Evolutionary conservation across 768 basidiomycete genomes (phyloP), one percentile per base, ranked within the genome.

Genomic region (Tremella fuciformis): DNA sequence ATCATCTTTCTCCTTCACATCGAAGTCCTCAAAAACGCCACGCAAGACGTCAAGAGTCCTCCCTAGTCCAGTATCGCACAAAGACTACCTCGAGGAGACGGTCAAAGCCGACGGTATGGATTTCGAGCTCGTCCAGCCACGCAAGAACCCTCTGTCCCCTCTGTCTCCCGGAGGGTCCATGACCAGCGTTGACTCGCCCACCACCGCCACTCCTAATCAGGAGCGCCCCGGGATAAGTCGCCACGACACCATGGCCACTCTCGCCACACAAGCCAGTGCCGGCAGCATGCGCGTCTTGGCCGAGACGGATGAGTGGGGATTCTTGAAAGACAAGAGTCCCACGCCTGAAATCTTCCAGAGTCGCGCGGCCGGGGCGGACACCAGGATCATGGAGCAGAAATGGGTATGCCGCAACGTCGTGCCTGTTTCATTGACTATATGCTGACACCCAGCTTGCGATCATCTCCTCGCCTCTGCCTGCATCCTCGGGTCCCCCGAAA

Each of bases 271-370:
- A 15, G 22, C 47, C 16, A 62, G 54, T 37, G 46, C 47, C 13
- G 24, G 40, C 25, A 62, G 57, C 40, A 13, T 58, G 37, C 21
- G 58, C 46, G 53, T 56, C 25, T 53, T 72, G 44, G 57, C 64
- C 1, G 69, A 73, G 53, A 73, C 71, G 25, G 72, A 76, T 44
- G 70, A 72, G 41, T 76, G 72, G 69, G 74, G 74, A 1, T 76
- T 74, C 49, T 29, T 72, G 19, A 70, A 67, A 47, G 67, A 67
- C 21, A 47, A 56, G 26, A 69, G 65, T 42, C 69, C 69, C 8
- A 65, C 64, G 18, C 74, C 74, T 16, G 66, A 70, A 57, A 70
- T 72, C 13, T 74, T 72, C 53, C 47, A 54, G 34, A 55, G 55
- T 2, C 53, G 64, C 25, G 48, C 63, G 8, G 58, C 63, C 8